These are phyloP conservation scores for Wallacemonas sp. DNA, from an alignment of 208 protist species.

Conservation along the genomic window DNA sequence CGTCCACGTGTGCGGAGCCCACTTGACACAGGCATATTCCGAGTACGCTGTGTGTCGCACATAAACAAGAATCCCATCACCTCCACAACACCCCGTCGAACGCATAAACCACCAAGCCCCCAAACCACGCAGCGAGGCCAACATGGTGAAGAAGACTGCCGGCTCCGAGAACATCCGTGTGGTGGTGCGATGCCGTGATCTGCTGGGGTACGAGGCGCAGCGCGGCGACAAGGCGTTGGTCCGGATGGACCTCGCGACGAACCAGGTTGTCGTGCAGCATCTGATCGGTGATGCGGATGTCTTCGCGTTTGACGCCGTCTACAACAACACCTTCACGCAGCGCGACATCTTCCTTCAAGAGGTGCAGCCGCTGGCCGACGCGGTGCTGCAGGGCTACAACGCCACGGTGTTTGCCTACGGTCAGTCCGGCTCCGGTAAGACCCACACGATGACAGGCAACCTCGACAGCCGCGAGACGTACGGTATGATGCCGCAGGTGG, in stretches of 20 bases:
- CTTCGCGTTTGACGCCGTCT: conserved; percentile 90
- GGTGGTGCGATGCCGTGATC: conserved; percentile 80
- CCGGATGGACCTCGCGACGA: conserved; percentile 83
- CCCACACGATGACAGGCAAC: conserved; percentile 91
- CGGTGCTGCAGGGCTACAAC: conserved; percentile 91
- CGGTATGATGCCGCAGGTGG: conserved; percentile 92
- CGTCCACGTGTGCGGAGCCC: too few species aligned
- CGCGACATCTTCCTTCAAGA: conserved; percentile 90
- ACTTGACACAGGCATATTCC: too few species aligned
- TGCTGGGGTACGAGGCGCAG: conserved; percentile 81
- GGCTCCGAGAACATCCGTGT: conserved; percentile 91
- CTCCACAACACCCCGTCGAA: background rate
- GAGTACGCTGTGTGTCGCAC: too few species aligned
- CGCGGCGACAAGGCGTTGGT: conserved; percentile 86
- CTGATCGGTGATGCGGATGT: conserved; percentile 80
- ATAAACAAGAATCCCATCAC: too few species aligned
- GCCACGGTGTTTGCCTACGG: conserved; percentile 92
- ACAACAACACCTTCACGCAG: conserved; percentile 92
- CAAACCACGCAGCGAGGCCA: conserved; percentile 3
- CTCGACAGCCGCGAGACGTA: conserved; percentile 68
- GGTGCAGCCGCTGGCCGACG: conserved; percentile 83
- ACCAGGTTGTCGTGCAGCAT: conserved; percentile 86
- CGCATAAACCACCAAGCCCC: background rate
- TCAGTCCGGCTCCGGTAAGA: conserved; percentile 92
- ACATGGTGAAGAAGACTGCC: conserved; percentile 69